Conservation (phyloP, 169 alveolate species). For the Eimeria necatrix region DNA sequence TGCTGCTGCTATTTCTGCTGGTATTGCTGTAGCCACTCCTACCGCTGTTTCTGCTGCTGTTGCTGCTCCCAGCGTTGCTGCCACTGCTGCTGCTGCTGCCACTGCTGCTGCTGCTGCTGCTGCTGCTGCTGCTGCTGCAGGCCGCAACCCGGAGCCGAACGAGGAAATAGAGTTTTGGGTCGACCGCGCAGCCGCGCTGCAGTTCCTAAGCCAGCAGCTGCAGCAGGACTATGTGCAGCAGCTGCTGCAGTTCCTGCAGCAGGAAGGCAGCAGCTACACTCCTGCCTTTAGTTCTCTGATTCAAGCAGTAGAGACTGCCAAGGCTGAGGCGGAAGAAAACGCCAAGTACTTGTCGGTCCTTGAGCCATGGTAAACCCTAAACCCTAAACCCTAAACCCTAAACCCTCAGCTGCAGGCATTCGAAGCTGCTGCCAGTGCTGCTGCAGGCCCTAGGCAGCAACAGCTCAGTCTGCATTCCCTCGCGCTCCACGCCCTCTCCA, state of each 20-base stretch:
- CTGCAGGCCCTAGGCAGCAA: no score
- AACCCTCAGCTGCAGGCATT: no score
- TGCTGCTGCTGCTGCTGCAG: conserved; percentile 50
- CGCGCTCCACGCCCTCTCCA: no score
- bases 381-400: no score
- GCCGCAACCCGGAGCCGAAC: conserved; percentile 93
- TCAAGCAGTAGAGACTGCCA: conserved; percentile 94
- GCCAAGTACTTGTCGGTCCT: conserved; percentile 91
- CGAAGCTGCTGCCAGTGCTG: no score
- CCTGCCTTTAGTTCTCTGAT: conserved; percentile 93
- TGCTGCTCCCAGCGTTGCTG: not conserved
- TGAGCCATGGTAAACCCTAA: conserved; percentile 82
- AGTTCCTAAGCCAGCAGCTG: conserved; percentile 93
- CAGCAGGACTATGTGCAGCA: conserved; percentile 85
- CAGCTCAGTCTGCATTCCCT: no score
- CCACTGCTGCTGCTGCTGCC: not conserved
- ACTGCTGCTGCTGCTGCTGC: not conserved
- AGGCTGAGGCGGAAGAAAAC: conserved; percentile 95
- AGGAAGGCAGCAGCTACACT: conserved; percentile 95
- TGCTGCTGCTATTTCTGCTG: conserved; percentile 5
- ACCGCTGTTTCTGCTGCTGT: conserved; percentile 4
- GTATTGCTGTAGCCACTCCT: not conserved
- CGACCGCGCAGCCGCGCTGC: conserved; percentile 93
- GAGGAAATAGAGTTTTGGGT: conserved; percentile 96
- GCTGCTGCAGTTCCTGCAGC: conserved; percentile 94